Evolutionary conservation across 768 basidiomycete species (phyloP), one percentile per base, ranked within the genome.

Genomic region (Amanita subjunquillea): DNA sequence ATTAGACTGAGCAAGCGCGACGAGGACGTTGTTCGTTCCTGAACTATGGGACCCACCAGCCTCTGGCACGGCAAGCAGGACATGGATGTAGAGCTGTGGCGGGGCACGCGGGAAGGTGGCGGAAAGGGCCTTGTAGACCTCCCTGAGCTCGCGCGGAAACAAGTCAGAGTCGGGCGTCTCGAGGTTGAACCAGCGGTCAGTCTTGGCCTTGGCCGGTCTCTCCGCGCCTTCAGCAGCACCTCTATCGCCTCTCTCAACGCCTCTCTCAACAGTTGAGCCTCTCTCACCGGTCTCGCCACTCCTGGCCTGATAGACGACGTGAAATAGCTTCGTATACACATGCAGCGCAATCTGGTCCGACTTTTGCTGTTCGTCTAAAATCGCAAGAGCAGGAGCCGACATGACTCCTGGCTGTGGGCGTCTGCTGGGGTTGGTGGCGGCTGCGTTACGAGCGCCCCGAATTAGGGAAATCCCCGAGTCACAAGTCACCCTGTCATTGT

Each of bases 291-390:
- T 10, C 32, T 22, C 37, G 5, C 36, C 47, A 23, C 82, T 73
- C 55, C 89, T 73, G 12, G 87, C 85, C 63, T 87, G 72, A 65
- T 82, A 76, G 57, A 91, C 74, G 59, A 87, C 77, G 61, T 85
- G 81, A 64, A 79, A 80, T 50, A 91, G 80, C 72, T 91, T 91
- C 48, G 83, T 80, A 70, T 87, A 90, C 67, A 88, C 81, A 65
- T 83, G 82, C 67, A 83, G 82, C 46, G 85, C 85, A 60, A 91
- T 91, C 75, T 89, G 87, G 75, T 91, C 87, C 58, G 87, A 85
- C 73, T 82, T 89, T 57, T 72, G 71, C 30, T 46, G 42, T 3
- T 53, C 51, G 32, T 53, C 51, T 12, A 41, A 5, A 8, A 25
- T 13, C 5, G 4, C 12, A 34, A 13, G 34, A 34, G 34, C 34